phyloP scores from a whole-genome alignment of 2,329 filamentous ascomycete species.

The Orbilia brochopaga region DNA sequence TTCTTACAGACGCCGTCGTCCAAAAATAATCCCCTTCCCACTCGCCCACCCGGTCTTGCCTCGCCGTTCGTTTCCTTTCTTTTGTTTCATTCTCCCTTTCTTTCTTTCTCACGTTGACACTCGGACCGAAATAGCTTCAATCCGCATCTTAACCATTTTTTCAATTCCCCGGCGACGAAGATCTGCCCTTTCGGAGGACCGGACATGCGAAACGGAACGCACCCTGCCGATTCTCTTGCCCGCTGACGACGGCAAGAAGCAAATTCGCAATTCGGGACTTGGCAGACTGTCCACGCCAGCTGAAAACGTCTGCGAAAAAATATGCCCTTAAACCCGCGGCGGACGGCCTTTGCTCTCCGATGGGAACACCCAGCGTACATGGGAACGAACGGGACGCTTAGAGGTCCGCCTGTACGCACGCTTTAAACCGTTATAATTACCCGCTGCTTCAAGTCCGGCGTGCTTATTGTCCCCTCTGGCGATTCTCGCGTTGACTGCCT shows the following conservation, averaged over 20 bases:
- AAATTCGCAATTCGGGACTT: slow-evolving; percentile 51
- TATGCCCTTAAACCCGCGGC: slow-evolving; percentile 49
- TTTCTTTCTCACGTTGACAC: slow-evolving; percentile 4
- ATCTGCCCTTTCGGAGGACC: slow-evolving; percentile 28
- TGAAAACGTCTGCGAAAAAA: slow-evolving; percentile 15
- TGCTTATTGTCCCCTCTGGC: neutral
- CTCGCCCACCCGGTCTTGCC: neutral
- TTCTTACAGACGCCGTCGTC: neutral
- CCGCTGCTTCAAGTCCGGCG: slow-evolving; percentile 24
- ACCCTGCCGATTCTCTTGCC: slow-evolving; percentile 31
- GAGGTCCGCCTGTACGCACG: neutral
- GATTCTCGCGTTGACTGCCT: slow-evolving; percentile 45
- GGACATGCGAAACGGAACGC: slow-evolving; percentile 20
- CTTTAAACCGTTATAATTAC: slow-evolving; percentile 16
- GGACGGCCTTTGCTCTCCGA: slow-evolving; percentile 5
- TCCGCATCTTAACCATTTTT: neutral
- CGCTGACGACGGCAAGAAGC: slow-evolving; percentile 17
- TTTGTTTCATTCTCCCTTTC: slow-evolving; percentile 11
- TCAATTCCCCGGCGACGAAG: slow-evolving; percentile 15
- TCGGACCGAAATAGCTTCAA: neutral
- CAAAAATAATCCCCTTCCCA: neutral
- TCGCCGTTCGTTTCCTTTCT: neutral
- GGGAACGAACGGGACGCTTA: neutral
- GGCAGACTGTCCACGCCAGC: slow-evolving; percentile 28
- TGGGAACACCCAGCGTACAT: slow-evolving; percentile 2